A percentile compares a stretch with the other conserved stretches of the same genome.
Evolutionary conservation across 306 rosid genomes (phyloP).

Genomic region (Vigna trinervia): DNA sequence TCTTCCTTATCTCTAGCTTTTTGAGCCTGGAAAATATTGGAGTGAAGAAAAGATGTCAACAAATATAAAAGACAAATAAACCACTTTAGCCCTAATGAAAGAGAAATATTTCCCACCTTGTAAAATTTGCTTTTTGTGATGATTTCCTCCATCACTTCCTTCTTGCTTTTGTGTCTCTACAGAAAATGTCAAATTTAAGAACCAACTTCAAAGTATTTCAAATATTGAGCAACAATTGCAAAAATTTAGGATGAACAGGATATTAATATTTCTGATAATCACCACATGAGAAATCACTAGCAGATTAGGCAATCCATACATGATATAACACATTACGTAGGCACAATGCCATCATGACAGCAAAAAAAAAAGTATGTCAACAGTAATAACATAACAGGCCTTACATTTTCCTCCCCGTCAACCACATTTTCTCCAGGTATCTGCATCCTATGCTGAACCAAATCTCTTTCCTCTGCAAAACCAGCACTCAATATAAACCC

Average conservation of each 20-base stretch:
- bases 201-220: conserved; percentile 36
- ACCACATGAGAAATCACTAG: conserved; percentile 16
- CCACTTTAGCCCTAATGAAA: conserved; percentile 15
- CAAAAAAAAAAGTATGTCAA: background rate
- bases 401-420: conserved; percentile 70
- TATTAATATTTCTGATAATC: conserved; percentile 6
- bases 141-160: conserved; percentile 86
- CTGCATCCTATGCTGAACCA: conserved; percentile 26
- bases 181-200: conserved; percentile 32
- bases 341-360: conserved; percentile 8
- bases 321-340: background rate
- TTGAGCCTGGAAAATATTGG: conserved; percentile 70
- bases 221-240: background rate
- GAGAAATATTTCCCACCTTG: conserved; percentile 60
- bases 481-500: conserved; percentile 33
- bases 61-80: conserved; percentile 27
- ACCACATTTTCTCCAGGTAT: conserved; percentile 45
- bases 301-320: background rate
- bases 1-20: conserved; percentile 90
- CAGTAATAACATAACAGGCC: conserved; percentile 35
- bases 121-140: conserved; percentile 80
- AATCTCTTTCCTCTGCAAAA: conserved; percentile 54
- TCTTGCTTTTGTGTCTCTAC: conserved; percentile 86
- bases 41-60: conserved; percentile 25
- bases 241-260: background rate